Conservation (phyloP, 225 moss, liverwort and hornwort genomes). For the Marchantia paleacea region DNA sequence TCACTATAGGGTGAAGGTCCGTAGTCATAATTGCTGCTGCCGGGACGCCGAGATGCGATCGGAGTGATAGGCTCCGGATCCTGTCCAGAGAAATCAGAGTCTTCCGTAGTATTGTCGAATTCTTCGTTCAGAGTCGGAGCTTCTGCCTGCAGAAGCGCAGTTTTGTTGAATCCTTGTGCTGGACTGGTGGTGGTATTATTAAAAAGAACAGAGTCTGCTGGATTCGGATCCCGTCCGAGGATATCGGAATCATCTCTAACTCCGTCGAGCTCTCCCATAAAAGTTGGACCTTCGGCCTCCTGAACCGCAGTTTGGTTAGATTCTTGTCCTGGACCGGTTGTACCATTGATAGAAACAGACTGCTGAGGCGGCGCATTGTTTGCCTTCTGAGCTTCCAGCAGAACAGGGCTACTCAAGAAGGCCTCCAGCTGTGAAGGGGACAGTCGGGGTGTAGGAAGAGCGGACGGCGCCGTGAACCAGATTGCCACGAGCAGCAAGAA, state of each 20-base stretch:
- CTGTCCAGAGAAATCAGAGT: not conserved
- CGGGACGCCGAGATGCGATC: not conserved
- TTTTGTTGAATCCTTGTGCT: not conserved
- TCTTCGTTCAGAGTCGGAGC: not conserved
- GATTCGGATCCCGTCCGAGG: not conserved
- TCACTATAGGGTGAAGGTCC: not conserved
- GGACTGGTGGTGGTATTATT: not conserved
- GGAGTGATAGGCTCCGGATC: not conserved
- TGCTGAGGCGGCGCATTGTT: not conserved
- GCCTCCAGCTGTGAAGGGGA: constrained; percentile 19
- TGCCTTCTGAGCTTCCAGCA: not conserved
- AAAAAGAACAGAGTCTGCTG: too few relatives aligned
- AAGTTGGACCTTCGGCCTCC: not conserved
- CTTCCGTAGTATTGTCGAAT: not conserved
- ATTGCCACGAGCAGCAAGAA: constrained; percentile 6
- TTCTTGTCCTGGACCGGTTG: not conserved
- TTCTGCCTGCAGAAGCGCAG: not conserved
- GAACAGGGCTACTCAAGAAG: constrained; percentile 1
- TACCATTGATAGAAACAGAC: not conserved
- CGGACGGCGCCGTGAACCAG: constrained; percentile 26
- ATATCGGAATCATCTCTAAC: not conserved
- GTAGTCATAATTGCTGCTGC: not conserved
- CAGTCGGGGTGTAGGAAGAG: constrained; percentile 5
- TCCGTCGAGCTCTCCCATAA: not conserved
- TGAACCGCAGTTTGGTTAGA: not conserved